phyloP scores from a whole-genome alignment of 129 eudicot genomes.

The Kitagawia praeruptora region DNA sequence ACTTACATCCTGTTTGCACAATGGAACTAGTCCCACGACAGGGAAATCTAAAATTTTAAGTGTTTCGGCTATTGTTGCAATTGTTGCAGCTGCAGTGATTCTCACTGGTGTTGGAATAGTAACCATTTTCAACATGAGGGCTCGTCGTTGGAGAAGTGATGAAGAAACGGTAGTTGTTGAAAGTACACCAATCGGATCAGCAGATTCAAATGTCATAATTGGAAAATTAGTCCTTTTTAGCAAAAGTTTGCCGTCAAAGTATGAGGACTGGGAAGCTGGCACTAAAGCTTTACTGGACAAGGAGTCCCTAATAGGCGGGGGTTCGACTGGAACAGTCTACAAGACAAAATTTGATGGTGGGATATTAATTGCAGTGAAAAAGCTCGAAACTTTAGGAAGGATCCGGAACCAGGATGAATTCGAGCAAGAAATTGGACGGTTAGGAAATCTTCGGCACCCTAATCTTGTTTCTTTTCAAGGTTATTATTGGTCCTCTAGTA shows the following conservation, averaged over 20 bases:
- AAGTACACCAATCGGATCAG: slow-evolving; percentile 69
- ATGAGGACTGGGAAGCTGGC: slow-evolving; percentile 97
- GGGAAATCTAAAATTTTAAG: slow-evolving; percentile 45
- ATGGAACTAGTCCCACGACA: slow-evolving; percentile 20
- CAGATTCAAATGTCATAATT: slow-evolving; percentile 61
- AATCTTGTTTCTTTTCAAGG: slow-evolving; percentile 81
- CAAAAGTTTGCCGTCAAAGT: slow-evolving; percentile 78
- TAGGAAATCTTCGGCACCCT: slow-evolving; percentile 70
- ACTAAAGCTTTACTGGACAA: slow-evolving; percentile 88
- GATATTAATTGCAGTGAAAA: slow-evolving; percentile 73
- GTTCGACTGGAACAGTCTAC: slow-evolving; percentile 83
- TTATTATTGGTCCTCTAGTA: slow-evolving; percentile 79
- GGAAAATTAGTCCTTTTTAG: slow-evolving; percentile 95
- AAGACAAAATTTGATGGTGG: slow-evolving; percentile 75
- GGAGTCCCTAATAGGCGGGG: slow-evolving; percentile 67
- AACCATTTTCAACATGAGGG: slow-evolving; percentile 63
- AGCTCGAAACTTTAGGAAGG: slow-evolving; percentile 75
- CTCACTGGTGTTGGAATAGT: slow-evolving; percentile 61
- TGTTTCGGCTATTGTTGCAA: slow-evolving; percentile 73
- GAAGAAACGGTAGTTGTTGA: slow-evolving; percentile 51
- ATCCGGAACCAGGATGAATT: slow-evolving; percentile 86
- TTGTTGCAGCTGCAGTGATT: slow-evolving; percentile 85
- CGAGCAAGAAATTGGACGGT: slow-evolving; percentile 84
- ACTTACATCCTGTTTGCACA: slow-evolving; percentile 36
- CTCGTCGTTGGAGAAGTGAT: slow-evolving; percentile 49